Percentiles rank a stretch among this genome's conserved stretches.
phyloP scores from a whole-genome alignment of 306 rosid species.

The Rubus parviflorus region DNA sequence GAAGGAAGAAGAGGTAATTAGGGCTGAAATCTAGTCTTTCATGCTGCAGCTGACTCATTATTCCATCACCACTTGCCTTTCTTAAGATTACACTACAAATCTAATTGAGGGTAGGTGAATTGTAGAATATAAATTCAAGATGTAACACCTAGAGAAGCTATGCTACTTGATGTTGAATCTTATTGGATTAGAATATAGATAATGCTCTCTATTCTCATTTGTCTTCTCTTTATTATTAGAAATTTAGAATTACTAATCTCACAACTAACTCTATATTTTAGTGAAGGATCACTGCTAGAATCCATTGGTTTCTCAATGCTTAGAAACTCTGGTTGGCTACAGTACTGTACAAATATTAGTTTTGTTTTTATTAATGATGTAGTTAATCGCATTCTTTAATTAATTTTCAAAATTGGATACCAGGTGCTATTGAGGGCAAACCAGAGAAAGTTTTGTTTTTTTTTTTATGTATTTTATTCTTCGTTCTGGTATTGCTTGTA shows the following conservation, averaged over 20 bases:
- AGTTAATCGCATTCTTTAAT: background rate
- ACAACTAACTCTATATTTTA: background rate
- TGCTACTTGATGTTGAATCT: background rate
- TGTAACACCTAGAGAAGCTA: background rate
- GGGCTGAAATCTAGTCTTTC: conserved; percentile 12
- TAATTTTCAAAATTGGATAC: background rate
- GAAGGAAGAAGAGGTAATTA: background rate
- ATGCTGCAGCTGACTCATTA: conserved; percentile 6
- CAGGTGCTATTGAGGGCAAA: background rate
- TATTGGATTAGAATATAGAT: background rate
- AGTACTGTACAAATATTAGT: too few relatives aligned
- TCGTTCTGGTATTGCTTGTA: too few relatives aligned
- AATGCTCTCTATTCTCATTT: background rate
- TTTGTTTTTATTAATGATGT: background rate
- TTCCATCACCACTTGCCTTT: background rate
- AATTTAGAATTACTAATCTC: background rate
- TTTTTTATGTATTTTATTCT: background rate
- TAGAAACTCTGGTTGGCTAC: background rate
- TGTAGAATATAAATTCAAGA: background rate
- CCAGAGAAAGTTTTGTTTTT: background rate
- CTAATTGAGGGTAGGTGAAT: background rate
- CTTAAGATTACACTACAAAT: background rate
- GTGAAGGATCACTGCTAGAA: background rate
- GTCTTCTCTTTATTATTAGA: background rate
- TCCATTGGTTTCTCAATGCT: background rate